Conservation (phyloP, 495 filamentous ascomycete species). For the Lasiosphaeriaceae sp. region DNA sequence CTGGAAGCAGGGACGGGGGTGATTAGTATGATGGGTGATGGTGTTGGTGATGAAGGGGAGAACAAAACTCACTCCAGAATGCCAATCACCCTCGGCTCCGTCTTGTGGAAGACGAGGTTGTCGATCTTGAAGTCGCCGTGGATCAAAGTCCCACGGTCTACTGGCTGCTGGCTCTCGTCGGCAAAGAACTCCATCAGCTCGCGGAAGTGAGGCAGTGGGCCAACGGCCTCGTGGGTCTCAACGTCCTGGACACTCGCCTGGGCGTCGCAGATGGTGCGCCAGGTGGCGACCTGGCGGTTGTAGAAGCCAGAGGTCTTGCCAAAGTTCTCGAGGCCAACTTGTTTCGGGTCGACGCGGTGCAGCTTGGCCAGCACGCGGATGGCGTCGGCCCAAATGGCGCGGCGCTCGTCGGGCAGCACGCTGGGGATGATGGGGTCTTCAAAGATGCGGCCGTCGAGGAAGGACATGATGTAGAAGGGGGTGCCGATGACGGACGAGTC, state of each 20-base stretch:
- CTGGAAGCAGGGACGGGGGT: constrained; percentile 23
- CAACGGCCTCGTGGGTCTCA: constrained; percentile 71
- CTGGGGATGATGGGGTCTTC: constrained; percentile 80
- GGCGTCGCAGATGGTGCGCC: constrained; percentile 68
- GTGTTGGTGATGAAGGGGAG: background rate
- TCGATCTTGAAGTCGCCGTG: constrained; percentile 99
- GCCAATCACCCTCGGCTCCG: constrained; percentile 82
- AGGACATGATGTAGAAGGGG: constrained; percentile 95
- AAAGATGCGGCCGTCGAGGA: constrained; percentile 86
- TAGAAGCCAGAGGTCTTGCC: constrained; percentile 80
- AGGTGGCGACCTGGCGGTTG: constrained; percentile 78
- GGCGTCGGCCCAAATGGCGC: constrained; percentile 81
- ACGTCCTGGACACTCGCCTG: constrained; percentile 74
- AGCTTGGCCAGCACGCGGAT: constrained; percentile 79
- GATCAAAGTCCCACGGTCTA: constrained; percentile 72
- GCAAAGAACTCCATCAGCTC: constrained; percentile 77
- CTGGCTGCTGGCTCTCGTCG: constrained; percentile 63
- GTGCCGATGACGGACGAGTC: constrained; percentile 77
- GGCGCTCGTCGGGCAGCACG: constrained; percentile 64
- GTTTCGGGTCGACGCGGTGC: constrained; percentile 66
- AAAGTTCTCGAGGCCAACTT: constrained; percentile 64
- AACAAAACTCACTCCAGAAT: constrained; percentile 68
- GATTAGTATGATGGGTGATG: constrained; percentile 9
- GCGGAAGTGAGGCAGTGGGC: constrained; percentile 75
- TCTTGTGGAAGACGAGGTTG: constrained; percentile 90